Evolutionary conservation across 1,284 basidiomycete species (phyloP).

Genomic region (Malassezia arunalokei): DNA sequence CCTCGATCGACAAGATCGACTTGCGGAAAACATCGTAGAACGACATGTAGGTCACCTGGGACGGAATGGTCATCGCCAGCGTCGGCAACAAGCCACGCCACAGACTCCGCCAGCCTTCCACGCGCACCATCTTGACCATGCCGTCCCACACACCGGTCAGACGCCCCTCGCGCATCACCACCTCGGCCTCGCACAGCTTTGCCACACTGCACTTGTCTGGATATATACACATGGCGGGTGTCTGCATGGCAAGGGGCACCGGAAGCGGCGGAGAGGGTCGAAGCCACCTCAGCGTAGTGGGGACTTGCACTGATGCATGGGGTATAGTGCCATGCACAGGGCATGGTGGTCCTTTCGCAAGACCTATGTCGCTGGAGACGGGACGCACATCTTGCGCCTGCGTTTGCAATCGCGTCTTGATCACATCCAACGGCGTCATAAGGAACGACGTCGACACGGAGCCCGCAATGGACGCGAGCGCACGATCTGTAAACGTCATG

Average conservation of each 20-base stretch:
- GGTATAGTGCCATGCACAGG: constrained; percentile 3
- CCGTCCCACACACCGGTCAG: constrained; percentile 40
- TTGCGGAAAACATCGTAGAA: constrained; percentile 79
- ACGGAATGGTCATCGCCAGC: constrained; percentile 67
- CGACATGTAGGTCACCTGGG: constrained; percentile 86
- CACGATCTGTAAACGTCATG: constrained; percentile 49
- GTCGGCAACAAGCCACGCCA: constrained; percentile 44
- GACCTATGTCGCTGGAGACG: neutral
- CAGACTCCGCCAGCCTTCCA: constrained; percentile 36
- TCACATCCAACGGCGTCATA: constrained; percentile 88
- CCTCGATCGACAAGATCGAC: constrained; percentile 21
- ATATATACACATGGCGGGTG: constrained; percentile 3
- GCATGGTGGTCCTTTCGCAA: neutral
- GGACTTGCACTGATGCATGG: neutral
- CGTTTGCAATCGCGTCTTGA: constrained; percentile 82
- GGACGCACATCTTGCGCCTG: constrained; percentile 47
- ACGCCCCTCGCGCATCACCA: constrained; percentile 22
- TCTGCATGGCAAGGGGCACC: neutral
- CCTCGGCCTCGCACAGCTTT: constrained; percentile 16
- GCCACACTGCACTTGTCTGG: constrained; percentile 7
- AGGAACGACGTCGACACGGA: constrained; percentile 70
- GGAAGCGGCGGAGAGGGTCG: neutral
- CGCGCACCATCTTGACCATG: constrained; percentile 30
- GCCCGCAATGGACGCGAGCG: constrained; percentile 66
- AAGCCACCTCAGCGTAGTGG: neutral